Evolutionary conservation across 2,329 filamentous ascomycete genomes (phyloP).

Genomic region (Teratosphaeria pseudoeucalypti): DNA sequence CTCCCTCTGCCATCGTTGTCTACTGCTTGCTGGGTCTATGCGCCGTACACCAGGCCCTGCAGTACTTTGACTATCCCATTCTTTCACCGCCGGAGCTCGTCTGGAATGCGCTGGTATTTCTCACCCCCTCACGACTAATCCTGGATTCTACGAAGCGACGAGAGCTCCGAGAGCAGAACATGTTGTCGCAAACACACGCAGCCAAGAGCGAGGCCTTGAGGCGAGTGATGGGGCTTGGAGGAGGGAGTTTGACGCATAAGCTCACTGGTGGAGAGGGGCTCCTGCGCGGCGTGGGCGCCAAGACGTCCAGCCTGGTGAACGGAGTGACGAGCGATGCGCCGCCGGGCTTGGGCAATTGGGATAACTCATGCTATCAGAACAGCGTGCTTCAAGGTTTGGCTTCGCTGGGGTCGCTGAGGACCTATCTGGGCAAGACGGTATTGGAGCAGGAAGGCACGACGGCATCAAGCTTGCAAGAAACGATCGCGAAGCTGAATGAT

Average conservation of each 20-base stretch:
- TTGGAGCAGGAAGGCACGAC: slow-evolving; percentile 10
- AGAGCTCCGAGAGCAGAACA: slow-evolving; percentile 18
- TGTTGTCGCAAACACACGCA: slow-evolving; percentile 24
- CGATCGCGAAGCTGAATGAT: slow-evolving; percentile 62
- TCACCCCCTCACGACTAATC: slow-evolving; percentile 48
- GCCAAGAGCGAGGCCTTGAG: slow-evolving; percentile 29
- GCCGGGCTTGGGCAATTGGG: slow-evolving; percentile 72
- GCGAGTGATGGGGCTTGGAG: slow-evolving; percentile 29
- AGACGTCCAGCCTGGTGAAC: slow-evolving; percentile 9
- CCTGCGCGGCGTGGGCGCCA: slow-evolving; percentile 16
- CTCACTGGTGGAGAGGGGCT: slow-evolving; percentile 26
- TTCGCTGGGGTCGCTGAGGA: slow-evolving; percentile 58
- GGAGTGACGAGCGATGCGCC: slow-evolving; percentile 26
- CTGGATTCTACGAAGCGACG: slow-evolving; percentile 41
- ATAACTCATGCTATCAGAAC: slow-evolving; percentile 97
- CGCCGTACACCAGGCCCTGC: slow-evolving; percentile 21
- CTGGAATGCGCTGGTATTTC: slow-evolving; percentile 51
- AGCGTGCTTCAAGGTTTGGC: slow-evolving; percentile 67
- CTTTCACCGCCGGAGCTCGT: slow-evolving; percentile 39
- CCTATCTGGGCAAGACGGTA: slow-evolving; percentile 45
- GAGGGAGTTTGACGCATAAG: slow-evolving; percentile 27
- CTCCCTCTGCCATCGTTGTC: slow-evolving; percentile 10
- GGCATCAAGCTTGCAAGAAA: slow-evolving; percentile 45
- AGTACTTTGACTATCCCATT: slow-evolving; percentile 22
- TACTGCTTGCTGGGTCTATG: slow-evolving; percentile 20